Percentiles rank a stretch among this genome's conserved stretches.
These are phyloP conservation scores for Nadsonia fulvescens DNA, from an alignment of 805 yeast genomes.

Conservation along the genomic window DNA sequence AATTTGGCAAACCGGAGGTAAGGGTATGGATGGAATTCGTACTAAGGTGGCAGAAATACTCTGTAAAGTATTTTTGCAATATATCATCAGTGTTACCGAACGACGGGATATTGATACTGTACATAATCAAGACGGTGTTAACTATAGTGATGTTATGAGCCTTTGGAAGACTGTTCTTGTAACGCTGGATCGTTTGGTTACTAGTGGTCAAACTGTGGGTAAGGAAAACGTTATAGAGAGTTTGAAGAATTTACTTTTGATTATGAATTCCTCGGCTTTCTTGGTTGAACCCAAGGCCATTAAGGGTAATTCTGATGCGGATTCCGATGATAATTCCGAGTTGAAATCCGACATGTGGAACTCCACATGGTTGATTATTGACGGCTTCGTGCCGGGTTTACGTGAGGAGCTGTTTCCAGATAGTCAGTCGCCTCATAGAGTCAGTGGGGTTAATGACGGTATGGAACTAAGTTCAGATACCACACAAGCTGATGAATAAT, in stretches of 20 bases:
- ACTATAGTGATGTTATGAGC: constrained; percentile 11
- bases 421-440: constrained; percentile 3
- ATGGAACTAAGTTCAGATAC: too few species aligned
- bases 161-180: constrained; percentile 22
- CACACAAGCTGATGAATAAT: too few species aligned
- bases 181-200: constrained; percentile 22
- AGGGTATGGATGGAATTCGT: constrained; percentile 49
- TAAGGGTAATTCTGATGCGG: constrained; percentile 13
- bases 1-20: constrained; percentile 36
- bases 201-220: constrained; percentile 21
- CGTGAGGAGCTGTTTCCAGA: constrained; percentile 10
- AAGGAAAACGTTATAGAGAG: constrained; percentile 24
- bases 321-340: too few species aligned
- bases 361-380: constrained; percentile 20
- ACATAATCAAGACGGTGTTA: constrained; percentile 10
- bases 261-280: constrained; percentile 19
- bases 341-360: constrained; percentile 23
- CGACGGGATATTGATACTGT: too few species aligned
- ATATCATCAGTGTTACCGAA: too few species aligned
- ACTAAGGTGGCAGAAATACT: constrained; percentile 47
- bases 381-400: constrained; percentile 21
- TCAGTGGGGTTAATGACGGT: too few species aligned
- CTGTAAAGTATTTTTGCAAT: constrained; percentile 44
- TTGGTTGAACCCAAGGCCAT: constrained; percentile 4
- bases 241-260: constrained; percentile 24